These are phyloP conservation scores for Persicaria tinctoria DNA, from an alignment of 148 eudicot species.

Conservation along the genomic window DNA sequence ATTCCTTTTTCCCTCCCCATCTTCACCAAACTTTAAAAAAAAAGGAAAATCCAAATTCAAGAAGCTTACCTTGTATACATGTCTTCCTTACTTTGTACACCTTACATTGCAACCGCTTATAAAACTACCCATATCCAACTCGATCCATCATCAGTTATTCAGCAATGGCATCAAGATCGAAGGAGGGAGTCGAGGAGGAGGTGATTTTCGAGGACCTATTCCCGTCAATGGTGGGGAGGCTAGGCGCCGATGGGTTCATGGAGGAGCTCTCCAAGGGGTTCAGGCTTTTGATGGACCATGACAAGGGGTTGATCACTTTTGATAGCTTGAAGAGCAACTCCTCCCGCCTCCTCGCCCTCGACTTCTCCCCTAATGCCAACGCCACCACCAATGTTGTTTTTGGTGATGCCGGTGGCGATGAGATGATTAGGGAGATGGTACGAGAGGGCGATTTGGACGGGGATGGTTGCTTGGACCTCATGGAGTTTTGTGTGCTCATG, in stretches of 20 bases:
- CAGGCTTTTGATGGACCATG: constrained; percentile 34
- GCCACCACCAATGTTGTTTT: not conserved
- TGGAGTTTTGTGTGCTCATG: constrained; percentile 73
- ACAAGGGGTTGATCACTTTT: constrained; percentile 46
- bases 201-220: constrained; percentile 28
- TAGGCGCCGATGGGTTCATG: constrained; percentile 55
- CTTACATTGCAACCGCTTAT: too few relatives aligned
- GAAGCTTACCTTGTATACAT: constrained; percentile 1
- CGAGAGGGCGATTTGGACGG: constrained; percentile 56
- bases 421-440: constrained; percentile 39
- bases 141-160: not conserved
- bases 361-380: not conserved
- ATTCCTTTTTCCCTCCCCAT: not conserved
- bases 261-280: constrained; percentile 57
- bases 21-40: not conserved
- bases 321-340: constrained; percentile 51
- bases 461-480: constrained; percentile 54
- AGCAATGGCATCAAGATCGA: not conserved
- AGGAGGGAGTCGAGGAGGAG: not conserved
- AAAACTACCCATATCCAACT: not conserved
- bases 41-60: not conserved
- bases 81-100: not conserved
- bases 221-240: constrained; percentile 45
- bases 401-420: constrained; percentile 42
- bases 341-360: constrained; percentile 31